phyloP scores from a whole-genome alignment of 1,284 basidiomycete species.

The Cutaneotrichosporon sp. region DNA sequence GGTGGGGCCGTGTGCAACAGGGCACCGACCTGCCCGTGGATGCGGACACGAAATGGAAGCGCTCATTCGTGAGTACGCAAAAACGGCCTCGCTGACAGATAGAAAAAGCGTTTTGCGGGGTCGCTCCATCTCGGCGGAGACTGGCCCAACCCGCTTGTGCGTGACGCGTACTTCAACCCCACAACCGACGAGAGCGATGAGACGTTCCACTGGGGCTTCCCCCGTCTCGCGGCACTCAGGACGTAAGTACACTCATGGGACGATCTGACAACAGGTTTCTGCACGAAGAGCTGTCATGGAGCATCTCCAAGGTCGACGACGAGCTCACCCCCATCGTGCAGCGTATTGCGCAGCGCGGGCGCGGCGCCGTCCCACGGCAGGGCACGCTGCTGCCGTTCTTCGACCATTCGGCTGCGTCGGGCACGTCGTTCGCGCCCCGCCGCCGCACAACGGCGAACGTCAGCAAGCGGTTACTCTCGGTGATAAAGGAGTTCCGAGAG shows the following conservation, averaged over 20 bases:
- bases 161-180: constrained; percentile 88
- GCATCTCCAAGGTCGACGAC: constrained; percentile 80
- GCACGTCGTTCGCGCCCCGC: constrained; percentile 62
- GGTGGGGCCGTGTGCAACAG: constrained; percentile 93
- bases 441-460: constrained; percentile 71
- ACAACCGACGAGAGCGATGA: constrained; percentile 86
- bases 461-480: constrained; percentile 78
- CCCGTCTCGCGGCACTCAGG: constrained; percentile 85
- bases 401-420: constrained; percentile 52
- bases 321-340: constrained; percentile 89
- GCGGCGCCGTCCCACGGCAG: constrained; percentile 59
- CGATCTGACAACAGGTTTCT: constrained; percentile 64
- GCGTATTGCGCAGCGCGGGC: constrained; percentile 70
- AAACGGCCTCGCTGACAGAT: constrained; percentile 10
- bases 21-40: constrained; percentile 74
- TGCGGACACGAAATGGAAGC: constrained; percentile 67
- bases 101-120: constrained; percentile 86
- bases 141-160: constrained; percentile 87
- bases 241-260: constrained; percentile 57
- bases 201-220: constrained; percentile 94
- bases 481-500: constrained; percentile 76
- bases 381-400: constrained; percentile 57
- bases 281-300: constrained; percentile 80
- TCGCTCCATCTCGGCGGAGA: constrained; percentile 65
- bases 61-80: constrained; percentile 66